phyloP scores from a whole-genome alignment of 768 basidiomycete species.

The Solioccasus polychromus region DNA sequence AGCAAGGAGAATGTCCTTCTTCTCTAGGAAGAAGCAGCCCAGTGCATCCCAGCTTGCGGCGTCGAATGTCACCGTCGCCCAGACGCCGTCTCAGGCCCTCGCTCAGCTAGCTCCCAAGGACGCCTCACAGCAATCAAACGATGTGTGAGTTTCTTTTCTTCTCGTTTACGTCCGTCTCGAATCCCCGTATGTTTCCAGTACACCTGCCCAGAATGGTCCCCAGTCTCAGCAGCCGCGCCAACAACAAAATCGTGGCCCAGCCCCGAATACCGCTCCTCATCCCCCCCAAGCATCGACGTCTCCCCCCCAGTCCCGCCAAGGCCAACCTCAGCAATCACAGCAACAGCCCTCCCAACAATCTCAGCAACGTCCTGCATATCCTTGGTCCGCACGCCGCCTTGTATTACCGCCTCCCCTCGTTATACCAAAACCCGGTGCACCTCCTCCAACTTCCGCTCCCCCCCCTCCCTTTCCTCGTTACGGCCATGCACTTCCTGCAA shows the following conservation, averaged over 20 bases:
- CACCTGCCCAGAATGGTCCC: conserved; percentile 22
- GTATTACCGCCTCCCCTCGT: conserved; percentile 63
- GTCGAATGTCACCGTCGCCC: conserved; percentile 52
- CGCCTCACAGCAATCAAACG: conserved; percentile 26
- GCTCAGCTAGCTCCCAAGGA: conserved; percentile 49
- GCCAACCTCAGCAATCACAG: conserved; percentile 30
- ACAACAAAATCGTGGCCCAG: conserved; percentile 35
- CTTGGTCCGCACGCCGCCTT: conserved; percentile 80
- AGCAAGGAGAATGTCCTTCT: conserved; percentile 88
- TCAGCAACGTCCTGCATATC: conserved; percentile 62
- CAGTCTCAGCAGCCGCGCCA: conserved; percentile 36
- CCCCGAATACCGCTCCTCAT: conserved; percentile 28
- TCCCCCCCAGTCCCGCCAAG: conserved; percentile 34
- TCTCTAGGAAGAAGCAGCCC: conserved; percentile 81
- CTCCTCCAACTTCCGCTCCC: conserved; percentile 65
- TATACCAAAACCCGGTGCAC: conserved; percentile 61
- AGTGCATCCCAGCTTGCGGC: conserved; percentile 42
- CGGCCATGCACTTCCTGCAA: conserved; percentile 86
- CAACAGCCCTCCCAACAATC: conserved; percentile 30
- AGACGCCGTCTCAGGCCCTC: conserved; percentile 67
- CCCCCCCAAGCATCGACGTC: conserved; percentile 31
- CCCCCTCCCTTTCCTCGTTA: conserved; percentile 95
- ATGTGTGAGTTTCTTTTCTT: conserved; percentile 34
- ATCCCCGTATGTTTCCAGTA: conserved; percentile 3
- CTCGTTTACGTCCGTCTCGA: not conserved